phyloP scores from a whole-genome alignment of 768 basidiomycete genomes.

The Rhizopogon roseolus region DNA sequence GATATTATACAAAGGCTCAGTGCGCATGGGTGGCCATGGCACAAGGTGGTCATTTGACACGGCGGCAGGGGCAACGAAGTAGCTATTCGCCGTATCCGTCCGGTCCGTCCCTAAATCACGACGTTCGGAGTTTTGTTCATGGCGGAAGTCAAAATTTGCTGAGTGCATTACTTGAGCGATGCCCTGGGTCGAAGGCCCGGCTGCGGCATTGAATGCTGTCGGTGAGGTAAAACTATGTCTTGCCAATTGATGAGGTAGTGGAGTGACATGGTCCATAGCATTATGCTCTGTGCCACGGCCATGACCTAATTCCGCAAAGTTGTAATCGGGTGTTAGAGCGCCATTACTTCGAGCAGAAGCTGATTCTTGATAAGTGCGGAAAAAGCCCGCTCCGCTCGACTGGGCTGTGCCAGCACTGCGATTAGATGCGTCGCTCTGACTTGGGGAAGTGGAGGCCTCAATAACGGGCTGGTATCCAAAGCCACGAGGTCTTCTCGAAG shows the following conservation, averaged over 20 bases:
- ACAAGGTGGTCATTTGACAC: conserved; percentile 16
- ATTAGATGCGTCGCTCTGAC: conserved; percentile 56
- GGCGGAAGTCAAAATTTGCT: conserved; percentile 20
- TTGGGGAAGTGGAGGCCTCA: conserved; percentile 55
- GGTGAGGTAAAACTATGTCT: conserved; percentile 20
- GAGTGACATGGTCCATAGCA: conserved; percentile 11
- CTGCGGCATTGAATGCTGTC: conserved; percentile 14
- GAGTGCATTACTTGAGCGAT: conserved; percentile 32
- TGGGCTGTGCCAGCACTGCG: conserved; percentile 47
- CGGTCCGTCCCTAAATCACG: neutral
- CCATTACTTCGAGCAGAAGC: conserved; percentile 44
- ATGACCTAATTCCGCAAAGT: conserved; percentile 75
- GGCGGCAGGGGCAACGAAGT: neutral
- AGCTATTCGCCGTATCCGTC: neutral
- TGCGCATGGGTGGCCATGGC: conserved; percentile 42
- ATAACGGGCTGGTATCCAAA: conserved; percentile 53
- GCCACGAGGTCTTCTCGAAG: conserved; percentile 35
- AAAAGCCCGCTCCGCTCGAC: conserved; percentile 57
- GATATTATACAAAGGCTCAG: conserved; percentile 25
- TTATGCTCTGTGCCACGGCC: conserved; percentile 45
- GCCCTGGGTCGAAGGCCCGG: conserved; percentile 22
- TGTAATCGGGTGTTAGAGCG: conserved; percentile 65
- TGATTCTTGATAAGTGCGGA: conserved; percentile 51
- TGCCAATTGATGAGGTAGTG: conserved; percentile 9
- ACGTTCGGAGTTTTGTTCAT: conserved; percentile 8